Base-by-base conservation (phyloP, 1,139 yeast genomes). In the Yamadazyma atmosphaerica region DNA sequence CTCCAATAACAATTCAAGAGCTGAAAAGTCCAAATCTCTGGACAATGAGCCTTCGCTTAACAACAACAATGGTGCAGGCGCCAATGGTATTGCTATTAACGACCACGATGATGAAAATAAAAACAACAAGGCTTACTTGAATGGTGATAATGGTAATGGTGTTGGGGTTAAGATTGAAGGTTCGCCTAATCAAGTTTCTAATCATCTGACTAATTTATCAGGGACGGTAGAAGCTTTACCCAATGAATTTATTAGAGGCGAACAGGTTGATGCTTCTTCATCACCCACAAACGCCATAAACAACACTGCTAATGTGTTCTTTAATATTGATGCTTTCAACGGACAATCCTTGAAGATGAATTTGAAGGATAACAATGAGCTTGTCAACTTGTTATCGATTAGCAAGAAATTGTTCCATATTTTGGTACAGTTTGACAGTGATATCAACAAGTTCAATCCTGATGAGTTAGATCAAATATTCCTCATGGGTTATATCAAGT, bases 311-410 rank as follows among this genome's bases (percentile, higher is more conserved):
- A 26, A 26, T 26, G 9, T 28, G 9, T 10, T 28, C n/a, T 28
- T 16, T 6, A 28, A 26, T 27, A 17, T 16, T 5, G 30, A 27
- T 21, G 28, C 22, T 14, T 23, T n/a, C 32, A 23, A 24, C 11
- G 36, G 26, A 14, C 37, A 31, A 18, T 26, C 42, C 26, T 31
- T 10, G 9, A 28, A 28, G 21, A 10, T 28, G 19, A 28, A 39
- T 16, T 40, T 36, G n/a, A 30, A 33, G 3, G 38, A 37, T 5
- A 54, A 51, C 40, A 59, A 55, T 37, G 66, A 63, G 36, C 46
- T 63, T 25, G 56, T 65, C 19, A 65, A 62, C 42, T 46, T 68
- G 4, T 52, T 66, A n/a, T 61, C 67, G 9, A 56, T 65, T n/a
- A 54, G 65, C n/a, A 56, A 64, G 29, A 60, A 61, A 32, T 47